These are phyloP conservation scores for Metschnikowia bowlesiae DNA, from an alignment of 805 yeast genomes.

Conservation along the genomic window DNA sequence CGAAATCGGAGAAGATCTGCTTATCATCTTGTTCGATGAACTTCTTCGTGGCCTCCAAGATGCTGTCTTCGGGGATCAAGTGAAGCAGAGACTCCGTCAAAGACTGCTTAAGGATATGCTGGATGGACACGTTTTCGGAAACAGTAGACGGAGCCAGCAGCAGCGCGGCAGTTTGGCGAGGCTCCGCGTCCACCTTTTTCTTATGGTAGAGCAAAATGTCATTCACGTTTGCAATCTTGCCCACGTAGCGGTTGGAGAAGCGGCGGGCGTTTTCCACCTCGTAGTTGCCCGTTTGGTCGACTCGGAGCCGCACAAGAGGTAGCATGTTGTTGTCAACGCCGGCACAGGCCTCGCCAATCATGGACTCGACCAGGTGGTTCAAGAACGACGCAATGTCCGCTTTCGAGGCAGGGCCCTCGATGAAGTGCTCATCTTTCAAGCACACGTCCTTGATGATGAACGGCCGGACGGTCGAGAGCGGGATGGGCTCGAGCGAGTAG, in stretches of 20 bases:
- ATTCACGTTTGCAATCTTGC: constrained; percentile 84
- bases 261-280: constrained; percentile 89
- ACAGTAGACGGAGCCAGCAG: constrained; percentile 4
- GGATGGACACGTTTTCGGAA: constrained; percentile 29
- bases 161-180: constrained; percentile 6
- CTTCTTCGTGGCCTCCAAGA: constrained; percentile 65
- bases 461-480: constrained; percentile 72
- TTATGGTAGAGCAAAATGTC: constrained; percentile 73
- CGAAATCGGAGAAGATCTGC: constrained; percentile 58
- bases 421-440: constrained; percentile 49
- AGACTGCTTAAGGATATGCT: constrained; percentile 57
- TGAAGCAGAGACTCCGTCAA: constrained; percentile 60
- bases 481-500: constrained; percentile 55
- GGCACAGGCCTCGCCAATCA: constrained; percentile 53
- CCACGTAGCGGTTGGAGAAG: constrained; percentile 86
- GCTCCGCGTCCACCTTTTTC: constrained; percentile 28
- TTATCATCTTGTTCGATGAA: constrained; percentile 84
- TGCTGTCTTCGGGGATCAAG: constrained; percentile 69
- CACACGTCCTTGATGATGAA: constrained; percentile 68
- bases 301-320: constrained; percentile 77
- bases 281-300: constrained; percentile 85
- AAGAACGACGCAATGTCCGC: constrained; percentile 59
- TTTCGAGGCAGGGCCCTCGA: constrained; percentile 58
- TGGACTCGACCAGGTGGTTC: constrained; percentile 56
- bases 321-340: constrained; percentile 22